Evolutionary conservation across 192 early-diverging fungal species (phyloP), one percentile per base, ranked within the genome.

Genomic region (Backusella australiensis): DNA sequence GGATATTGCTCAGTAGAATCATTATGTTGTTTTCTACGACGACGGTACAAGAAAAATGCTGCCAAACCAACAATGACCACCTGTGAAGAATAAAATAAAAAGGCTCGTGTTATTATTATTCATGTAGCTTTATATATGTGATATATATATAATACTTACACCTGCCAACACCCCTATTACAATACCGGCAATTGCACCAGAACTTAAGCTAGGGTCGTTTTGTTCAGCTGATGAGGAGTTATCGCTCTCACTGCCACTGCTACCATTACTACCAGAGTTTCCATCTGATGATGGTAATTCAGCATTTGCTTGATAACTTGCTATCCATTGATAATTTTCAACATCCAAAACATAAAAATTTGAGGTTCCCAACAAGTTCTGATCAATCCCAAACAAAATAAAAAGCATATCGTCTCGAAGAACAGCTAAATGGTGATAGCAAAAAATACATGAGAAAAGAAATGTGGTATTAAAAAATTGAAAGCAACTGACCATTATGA

Each of bases 301-400:
- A 21, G 1, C 21, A n/a, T 39, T 35, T 39, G 68, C 35, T 38
- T 21, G 19, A 38, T 39, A 69, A 23, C 21, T 21, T 8, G 68
- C 9, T 69, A 41, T 23, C 68, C 68, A 69, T 5, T 35, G 21
- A 38, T 23, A 69, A 4, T 35, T 38, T 38, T 69, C n/a, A n/a
- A 21, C 9, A 69, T 69, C 35, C 9, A 69, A 69, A 21, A 21
- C 38, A 14, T 38, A 23, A 19, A 69, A 38, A 41, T 12, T 38
- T 0, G 68, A 69, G 21, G 34, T 69, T 39, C 35, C 34, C 21
- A 23, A 6, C 35, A 69, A 23, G 9, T 7, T 69, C 14, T 23
- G 35, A 36, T 69, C 68, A 12, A 69, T 38, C 0, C 68, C 68
- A 35, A 69, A 69, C 12, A 69, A 23, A 69, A 69, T 69, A 69